phyloP scores from a whole-genome alignment of 2,329 filamentous ascomycete genomes.

The Fusarium sp. region DNA sequence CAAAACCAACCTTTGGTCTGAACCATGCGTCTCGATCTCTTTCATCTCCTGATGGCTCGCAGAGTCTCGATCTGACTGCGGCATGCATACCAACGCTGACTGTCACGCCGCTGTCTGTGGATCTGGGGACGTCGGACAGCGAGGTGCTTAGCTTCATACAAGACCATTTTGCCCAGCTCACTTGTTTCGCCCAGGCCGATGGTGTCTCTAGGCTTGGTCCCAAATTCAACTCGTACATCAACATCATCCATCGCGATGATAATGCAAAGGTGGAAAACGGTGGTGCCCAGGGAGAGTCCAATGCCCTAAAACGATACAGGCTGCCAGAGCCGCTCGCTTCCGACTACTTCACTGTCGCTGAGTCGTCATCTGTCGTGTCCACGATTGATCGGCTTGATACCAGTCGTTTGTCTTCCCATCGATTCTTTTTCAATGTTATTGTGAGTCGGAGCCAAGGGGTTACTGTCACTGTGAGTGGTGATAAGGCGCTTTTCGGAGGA shows the following conservation, averaged over 20 bases:
- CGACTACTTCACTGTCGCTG: constrained; percentile 2
- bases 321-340: constrained; percentile 24
- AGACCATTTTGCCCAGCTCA: constrained; percentile 20
- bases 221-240: constrained; percentile 20
- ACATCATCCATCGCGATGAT: constrained; percentile 11
- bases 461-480: neutral
- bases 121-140: neutral
- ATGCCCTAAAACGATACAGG: neutral
- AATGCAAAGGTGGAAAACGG: accelerated
- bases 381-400: constrained; percentile 2
- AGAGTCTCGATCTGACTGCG: constrained; percentile 18
- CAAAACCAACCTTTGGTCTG: constrained; percentile 12
- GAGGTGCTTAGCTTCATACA: neutral
- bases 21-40: constrained; percentile 32
- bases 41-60: neutral
- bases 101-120: constrained; percentile 2
- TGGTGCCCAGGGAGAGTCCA: accelerated
- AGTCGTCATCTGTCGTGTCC: neutral
- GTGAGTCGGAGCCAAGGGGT: neutral
- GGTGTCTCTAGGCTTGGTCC: neutral
- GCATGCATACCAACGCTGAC: constrained; percentile 15
- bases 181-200: constrained; percentile 11
- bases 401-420: neutral
- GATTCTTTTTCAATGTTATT: constrained; percentile 16
- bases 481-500: accelerated